Percentiles rank a stretch among this genome's conserved stretches.
These are phyloP conservation scores for Epichloe sp. DNA, from an alignment of 2,329 filamentous ascomycete species.

Conservation along the genomic window DNA sequence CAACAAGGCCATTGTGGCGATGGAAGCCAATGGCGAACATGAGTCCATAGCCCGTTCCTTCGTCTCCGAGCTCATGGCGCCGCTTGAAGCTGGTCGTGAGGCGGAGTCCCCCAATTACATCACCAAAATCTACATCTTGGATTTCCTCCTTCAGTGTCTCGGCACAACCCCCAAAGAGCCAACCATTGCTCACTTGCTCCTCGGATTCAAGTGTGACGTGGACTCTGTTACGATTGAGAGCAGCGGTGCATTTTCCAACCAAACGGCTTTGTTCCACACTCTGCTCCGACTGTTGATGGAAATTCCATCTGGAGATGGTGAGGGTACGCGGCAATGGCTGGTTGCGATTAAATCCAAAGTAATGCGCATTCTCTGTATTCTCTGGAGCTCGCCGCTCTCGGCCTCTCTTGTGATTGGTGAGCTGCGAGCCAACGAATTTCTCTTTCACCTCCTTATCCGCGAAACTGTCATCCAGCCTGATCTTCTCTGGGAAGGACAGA, in stretches of 20 bases:
- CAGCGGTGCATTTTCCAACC: conserved; percentile 56
- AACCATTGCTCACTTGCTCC: conserved; percentile 77
- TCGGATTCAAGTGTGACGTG: conserved; percentile 72
- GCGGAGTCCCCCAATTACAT: conserved; percentile 58
- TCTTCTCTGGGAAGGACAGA: conserved; percentile 60
- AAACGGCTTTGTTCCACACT: conserved; percentile 70
- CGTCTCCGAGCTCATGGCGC: conserved; percentile 51
- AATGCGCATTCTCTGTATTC: conserved; percentile 60
- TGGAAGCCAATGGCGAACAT: conserved; percentile 69
- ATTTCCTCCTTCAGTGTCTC: conserved; percentile 74
- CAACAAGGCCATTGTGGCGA: conserved; percentile 77
- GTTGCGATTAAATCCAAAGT: conserved; percentile 54
- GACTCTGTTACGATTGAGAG: conserved; percentile 55
- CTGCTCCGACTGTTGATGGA: conserved; percentile 60
- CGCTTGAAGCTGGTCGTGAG: conserved; percentile 61
- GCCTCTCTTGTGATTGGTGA: conserved; percentile 62
- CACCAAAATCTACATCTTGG: conserved; percentile 72
- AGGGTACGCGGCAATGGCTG: conserved; percentile 53
- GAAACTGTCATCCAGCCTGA: conserved; percentile 58
- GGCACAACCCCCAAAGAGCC: conserved; percentile 59
- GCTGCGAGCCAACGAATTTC: conserved; percentile 64
- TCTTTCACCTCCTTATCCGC: conserved; percentile 62
- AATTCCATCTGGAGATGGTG: conserved; percentile 51
- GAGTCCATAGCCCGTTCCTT: conserved; percentile 68
- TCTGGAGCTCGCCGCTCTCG: conserved; percentile 78